These are phyloP conservation scores for Backusella mclennaniae DNA, from an alignment of 192 early-diverging fungal species.

Conservation along the genomic window DNA sequence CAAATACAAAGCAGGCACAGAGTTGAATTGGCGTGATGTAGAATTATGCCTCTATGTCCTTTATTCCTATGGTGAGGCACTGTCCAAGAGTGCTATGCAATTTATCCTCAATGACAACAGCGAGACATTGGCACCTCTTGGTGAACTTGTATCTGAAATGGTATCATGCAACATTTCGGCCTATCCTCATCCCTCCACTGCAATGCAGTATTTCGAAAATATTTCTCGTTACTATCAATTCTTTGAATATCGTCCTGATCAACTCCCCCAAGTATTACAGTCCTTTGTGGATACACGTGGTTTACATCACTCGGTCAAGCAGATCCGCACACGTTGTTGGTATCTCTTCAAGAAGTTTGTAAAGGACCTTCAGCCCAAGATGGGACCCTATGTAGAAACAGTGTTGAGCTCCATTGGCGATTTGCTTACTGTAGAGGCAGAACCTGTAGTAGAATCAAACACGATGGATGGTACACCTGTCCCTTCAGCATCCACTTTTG, in stretches of 20 bases:
- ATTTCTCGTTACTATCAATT: slow-evolving; percentile 68
- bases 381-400: slow-evolving; percentile 60
- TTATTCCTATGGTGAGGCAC: slow-evolving; percentile 69
- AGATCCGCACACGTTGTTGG: slow-evolving; percentile 77
- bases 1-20: slow-evolving; percentile 47
- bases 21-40: slow-evolving; percentile 69
- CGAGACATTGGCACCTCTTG: slow-evolving; percentile 62
- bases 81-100: slow-evolving; percentile 48
- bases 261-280: slow-evolving; percentile 64
- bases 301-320: slow-evolving; percentile 66
- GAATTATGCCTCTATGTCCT: slow-evolving; percentile 75
- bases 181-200: slow-evolving; percentile 73
- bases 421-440: slow-evolving; percentile 71
- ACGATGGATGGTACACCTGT: slow-evolving; percentile 41
- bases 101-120: slow-evolving; percentile 37
- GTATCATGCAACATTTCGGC: slow-evolving; percentile 44
- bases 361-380: slow-evolving; percentile 58
- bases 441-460: slow-evolving; percentile 43
- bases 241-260: slow-evolving; percentile 62
- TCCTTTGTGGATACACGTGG: slow-evolving; percentile 79
- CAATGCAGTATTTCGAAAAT: slow-evolving; percentile 75
- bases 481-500: slow-evolving; percentile 59
- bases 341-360: slow-evolving; percentile 88
- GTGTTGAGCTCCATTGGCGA: slow-evolving; percentile 65
- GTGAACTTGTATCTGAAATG: slow-evolving; percentile 1